Evolutionary conservation across 352 stramenopile species (phyloP).

Genomic region (Pythium pyrilobum): DNA sequence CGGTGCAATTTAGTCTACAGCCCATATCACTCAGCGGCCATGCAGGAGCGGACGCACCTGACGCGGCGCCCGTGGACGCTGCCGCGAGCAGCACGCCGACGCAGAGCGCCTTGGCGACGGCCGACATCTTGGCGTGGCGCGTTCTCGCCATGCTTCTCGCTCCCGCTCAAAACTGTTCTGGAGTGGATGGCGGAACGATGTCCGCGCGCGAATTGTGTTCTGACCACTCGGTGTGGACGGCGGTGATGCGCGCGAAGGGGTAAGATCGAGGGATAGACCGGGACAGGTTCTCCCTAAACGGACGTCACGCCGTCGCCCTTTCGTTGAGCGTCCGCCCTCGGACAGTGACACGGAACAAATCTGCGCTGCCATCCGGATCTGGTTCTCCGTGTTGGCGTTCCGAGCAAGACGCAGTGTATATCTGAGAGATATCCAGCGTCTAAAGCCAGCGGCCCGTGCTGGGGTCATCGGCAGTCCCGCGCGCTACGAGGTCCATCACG

Average conservation of each 20-base stretch:
- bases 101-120: background rate
- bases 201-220: background rate
- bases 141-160: background rate
- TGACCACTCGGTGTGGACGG: slow-evolving; percentile 8
- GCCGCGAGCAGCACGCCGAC: background rate
- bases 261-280: no score
- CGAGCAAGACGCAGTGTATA: background rate
- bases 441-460: background rate
- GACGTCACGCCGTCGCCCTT: no score
- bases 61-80: background rate
- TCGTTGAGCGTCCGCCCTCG: no score
- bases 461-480: slow-evolving; percentile 6
- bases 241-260: no score
- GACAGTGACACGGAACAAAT: no score
- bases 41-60: no score
- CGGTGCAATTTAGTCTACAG: no score
- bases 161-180: no score
- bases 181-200: background rate
- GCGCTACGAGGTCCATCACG: no score
- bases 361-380: no score
- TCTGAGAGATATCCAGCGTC: slow-evolving; percentile 1
- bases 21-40: no score
- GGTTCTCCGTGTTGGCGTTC: background rate
- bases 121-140: background rate
- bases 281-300: no score